phyloP scores from a whole-genome alignment of 352 stramenopile genomes.

The Pythium dissimile region DNA sequence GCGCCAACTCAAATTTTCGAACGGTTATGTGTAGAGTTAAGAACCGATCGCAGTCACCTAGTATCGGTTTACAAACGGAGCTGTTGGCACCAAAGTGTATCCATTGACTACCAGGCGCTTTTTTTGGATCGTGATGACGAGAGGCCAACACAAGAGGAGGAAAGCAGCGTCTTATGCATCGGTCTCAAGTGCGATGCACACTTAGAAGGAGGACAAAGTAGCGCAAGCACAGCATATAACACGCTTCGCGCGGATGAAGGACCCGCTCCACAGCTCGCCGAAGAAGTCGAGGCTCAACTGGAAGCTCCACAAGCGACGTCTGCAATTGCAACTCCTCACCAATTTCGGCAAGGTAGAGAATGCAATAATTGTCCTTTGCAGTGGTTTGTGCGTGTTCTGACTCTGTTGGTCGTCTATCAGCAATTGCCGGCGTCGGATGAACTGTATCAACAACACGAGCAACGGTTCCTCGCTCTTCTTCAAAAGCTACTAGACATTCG shows the following conservation, averaged over 20 bases:
- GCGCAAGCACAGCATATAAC: too few species aligned
- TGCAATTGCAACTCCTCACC: conserved; percentile 53
- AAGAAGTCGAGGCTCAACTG: conserved; percentile 43
- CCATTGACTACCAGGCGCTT: not conserved
- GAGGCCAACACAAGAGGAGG: not conserved
- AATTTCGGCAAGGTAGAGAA: conserved; percentile 61
- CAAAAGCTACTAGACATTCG: conserved; percentile 75
- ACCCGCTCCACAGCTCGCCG: conserved; percentile 28
- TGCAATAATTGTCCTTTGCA: too few species aligned
- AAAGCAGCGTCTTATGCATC: conserved; percentile 4
- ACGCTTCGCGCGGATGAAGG: too few species aligned
- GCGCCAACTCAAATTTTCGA: conserved; percentile 21
- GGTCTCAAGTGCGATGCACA: too few species aligned
- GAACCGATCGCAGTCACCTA: conserved; percentile 7
- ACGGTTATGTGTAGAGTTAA: conserved; percentile 19
- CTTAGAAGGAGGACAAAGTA: too few species aligned
- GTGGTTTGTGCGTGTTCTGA: too few species aligned
- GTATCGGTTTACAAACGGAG: not conserved
- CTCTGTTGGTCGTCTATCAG: conserved; percentile 18
- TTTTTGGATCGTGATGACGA: conserved; percentile 9
- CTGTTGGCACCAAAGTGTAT: not conserved
- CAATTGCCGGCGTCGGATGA: conserved; percentile 49
- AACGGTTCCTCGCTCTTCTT: conserved; percentile 60
- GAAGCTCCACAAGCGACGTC: conserved; percentile 55
- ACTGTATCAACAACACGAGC: conserved; percentile 65